Evolutionary conservation across 176 grass and related monocot genomes (phyloP), one percentile per base, ranked within the genome.

Genomic region (Oryza nivara): DNA sequence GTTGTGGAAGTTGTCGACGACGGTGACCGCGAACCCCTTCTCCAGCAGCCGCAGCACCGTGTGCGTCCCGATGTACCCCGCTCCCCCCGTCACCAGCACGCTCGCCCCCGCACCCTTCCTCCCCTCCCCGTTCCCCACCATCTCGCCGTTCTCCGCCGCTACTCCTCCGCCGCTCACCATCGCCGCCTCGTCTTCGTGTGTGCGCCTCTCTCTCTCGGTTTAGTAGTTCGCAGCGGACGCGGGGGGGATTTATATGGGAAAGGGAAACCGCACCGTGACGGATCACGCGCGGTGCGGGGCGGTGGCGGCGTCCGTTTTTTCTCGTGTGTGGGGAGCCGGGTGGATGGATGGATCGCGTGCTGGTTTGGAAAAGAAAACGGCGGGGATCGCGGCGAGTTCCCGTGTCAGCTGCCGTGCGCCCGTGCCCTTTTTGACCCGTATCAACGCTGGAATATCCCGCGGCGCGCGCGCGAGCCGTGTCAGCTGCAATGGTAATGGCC

Each of bases 1-100:
- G 93, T 98, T 98, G 87, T 93, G 80, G 80, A 98, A 88, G 93
- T 93, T 98, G 85, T 98, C 96, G 65, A 98, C 89, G 83, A 85
- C 79, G 48, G 87, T 88, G 80, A 98, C 93, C 70, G 36, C 79
- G 93, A 78, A 92, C 0, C 96, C 96, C 35, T 83, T 92, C 69
- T 68, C 79, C 68, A 98, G 91, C 8, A 98, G 87, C 78, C 86
- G 96, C 51, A 98, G 88, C 89, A 86, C 93, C 32, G 96, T 98
- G 91, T 95, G 96, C 71, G 93, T 98, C 65, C 96, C 93, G 85
- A 98, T 98, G 76, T 92, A 98, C 7, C 96, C 93, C 4, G 91
- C 96, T 65, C 96, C 96, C 15, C 96, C 96, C 9, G 96, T 95
- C 76, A 98, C 96, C 79, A 98, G 69, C 75, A 95, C 83, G 77